Percentiles rank a stretch among this genome's conserved stretches.
These are phyloP conservation scores for Phytopythium boreale DNA, from an alignment of 352 stramenopile species.

Conservation along the genomic window DNA sequence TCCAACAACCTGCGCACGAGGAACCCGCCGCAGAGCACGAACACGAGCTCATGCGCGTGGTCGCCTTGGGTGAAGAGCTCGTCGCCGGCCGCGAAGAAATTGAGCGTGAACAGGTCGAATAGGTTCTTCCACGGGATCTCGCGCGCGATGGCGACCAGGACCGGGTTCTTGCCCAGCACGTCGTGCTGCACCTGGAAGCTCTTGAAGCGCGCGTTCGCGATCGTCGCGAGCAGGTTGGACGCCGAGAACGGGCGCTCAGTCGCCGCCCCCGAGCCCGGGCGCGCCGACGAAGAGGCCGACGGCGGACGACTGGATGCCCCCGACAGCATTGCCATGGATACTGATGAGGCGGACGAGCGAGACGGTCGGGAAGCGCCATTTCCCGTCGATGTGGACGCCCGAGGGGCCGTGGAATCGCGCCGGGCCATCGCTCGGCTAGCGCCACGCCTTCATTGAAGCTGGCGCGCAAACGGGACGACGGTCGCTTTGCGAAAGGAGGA, in stretches of 20 bases:
- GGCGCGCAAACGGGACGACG: background rate
- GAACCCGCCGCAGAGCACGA: constrained; percentile 56
- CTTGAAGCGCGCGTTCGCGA: constrained; percentile 49
- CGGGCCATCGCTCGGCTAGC: background rate
- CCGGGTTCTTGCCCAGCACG: constrained; percentile 39
- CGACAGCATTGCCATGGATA: background rate
- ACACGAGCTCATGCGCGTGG: constrained; percentile 38
- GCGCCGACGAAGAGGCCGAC: background rate
- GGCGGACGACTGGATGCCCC: background rate
- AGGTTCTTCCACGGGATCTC: constrained; percentile 64
- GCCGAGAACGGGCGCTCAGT: constrained; percentile 34
- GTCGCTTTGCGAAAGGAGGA: background rate
- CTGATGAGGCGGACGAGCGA: background rate
- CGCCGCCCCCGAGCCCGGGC: background rate
- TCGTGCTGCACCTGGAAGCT: constrained; percentile 57
- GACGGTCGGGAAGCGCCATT: background rate
- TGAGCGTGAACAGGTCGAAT: constrained; percentile 49
- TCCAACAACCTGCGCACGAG: constrained; percentile 14
- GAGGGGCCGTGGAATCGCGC: background rate
- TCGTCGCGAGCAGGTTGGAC: constrained; percentile 39
- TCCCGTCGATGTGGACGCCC: background rate
- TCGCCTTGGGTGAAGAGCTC: constrained; percentile 36
- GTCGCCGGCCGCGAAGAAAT: constrained; percentile 49
- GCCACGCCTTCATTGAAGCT: background rate
- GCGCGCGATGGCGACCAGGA: constrained; percentile 36